Percentiles rank a stretch among this genome's conserved stretches.
Conservation (phyloP, 257 asterid species). For the Capsicum baccatum region DNA sequence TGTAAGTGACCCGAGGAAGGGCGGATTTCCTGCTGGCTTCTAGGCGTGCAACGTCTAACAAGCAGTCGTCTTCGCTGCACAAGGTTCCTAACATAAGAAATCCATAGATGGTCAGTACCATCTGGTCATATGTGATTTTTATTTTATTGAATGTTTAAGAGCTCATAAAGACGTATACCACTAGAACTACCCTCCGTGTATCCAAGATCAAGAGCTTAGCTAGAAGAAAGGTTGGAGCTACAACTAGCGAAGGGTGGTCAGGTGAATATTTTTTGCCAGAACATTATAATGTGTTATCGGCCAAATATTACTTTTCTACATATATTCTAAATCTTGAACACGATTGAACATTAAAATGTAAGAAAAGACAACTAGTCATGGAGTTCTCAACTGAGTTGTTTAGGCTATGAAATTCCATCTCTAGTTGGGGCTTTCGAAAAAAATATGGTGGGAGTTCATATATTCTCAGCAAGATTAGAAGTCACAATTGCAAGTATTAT, state of each 20-base stretch:
- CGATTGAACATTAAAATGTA: too few relatives aligned
- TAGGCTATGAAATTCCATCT: too few relatives aligned
- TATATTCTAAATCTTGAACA: too few relatives aligned
- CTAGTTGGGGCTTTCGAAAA: too few relatives aligned
- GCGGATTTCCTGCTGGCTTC: conserved; percentile 70
- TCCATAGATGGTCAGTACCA: neutral
- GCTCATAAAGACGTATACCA: neutral
- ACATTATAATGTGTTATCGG: neutral
- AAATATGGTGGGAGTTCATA: too few relatives aligned
- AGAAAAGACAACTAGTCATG: too few relatives aligned
- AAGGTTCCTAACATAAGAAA: neutral
- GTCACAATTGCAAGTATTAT: too few relatives aligned
- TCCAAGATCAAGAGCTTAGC: neutral
- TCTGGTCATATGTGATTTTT: neutral
- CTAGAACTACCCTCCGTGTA: neutral
- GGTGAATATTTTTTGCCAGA: neutral
- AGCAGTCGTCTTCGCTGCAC: neutral
- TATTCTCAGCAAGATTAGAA: too few relatives aligned
- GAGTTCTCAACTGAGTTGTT: too few relatives aligned
- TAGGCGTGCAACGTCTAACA: conserved; percentile 10
- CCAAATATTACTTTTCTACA: neutral
- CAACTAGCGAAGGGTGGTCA: neutral
- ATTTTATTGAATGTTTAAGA: neutral
- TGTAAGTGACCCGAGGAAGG: conserved; percentile 78
- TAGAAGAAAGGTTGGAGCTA: neutral